Conservation (phyloP, 1,284 basidiomycete species). For the Microbotryum scabiosae region DNA sequence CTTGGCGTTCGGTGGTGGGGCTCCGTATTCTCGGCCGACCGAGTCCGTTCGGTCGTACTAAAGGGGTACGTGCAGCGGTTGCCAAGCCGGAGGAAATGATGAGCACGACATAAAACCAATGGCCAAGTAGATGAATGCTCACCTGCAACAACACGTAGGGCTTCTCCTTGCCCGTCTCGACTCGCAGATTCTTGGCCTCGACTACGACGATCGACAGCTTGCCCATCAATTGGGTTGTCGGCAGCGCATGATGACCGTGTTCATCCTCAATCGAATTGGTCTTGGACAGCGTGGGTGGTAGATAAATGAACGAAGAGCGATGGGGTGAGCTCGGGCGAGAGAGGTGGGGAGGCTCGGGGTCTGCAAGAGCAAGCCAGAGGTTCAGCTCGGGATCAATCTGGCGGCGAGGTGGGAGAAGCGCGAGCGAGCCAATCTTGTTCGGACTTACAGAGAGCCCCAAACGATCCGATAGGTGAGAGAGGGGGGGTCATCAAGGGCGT, state of each 20-base stretch:
- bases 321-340: background rate
- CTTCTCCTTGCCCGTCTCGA: constrained; percentile 7
- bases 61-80: background rate
- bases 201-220: constrained; percentile 21
- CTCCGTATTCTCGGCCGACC: constrained; percentile 26
- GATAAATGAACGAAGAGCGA: background rate
- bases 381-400: background rate
- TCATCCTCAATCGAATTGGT: background rate
- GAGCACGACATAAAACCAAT: background rate
- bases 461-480: constrained; percentile 1
- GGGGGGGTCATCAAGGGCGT: background rate
- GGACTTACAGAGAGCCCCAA: background rate
- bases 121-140: background rate
- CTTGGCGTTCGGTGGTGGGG: constrained; percentile 6
- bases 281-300: background rate
- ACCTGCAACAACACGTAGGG: constrained; percentile 27
- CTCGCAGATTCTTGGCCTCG: constrained; percentile 18
- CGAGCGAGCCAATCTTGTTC: background rate
- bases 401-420: background rate
- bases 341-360: background rate
- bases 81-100: background rate
- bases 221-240: constrained; percentile 18
- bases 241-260: constrained; percentile 5
- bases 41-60: constrained; percentile 29
- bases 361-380: background rate